Conservation (phyloP, 2,329 filamentous ascomycete genomes). For the Monosporascus sp. region DNA sequence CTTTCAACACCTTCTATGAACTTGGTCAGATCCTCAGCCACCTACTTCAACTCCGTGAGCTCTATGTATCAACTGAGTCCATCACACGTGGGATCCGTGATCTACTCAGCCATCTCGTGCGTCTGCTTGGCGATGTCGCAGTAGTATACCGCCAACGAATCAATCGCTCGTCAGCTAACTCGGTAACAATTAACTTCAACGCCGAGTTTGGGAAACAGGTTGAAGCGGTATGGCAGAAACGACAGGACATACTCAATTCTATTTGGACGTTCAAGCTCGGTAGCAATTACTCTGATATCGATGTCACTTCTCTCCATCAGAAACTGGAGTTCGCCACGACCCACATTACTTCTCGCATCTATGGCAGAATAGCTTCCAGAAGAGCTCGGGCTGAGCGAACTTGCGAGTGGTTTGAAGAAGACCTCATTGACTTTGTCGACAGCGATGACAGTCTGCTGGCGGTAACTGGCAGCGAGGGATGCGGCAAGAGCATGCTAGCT, state of each 20-base stretch:
- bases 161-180: conserved; percentile 20
- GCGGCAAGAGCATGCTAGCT: conserved; percentile 34
- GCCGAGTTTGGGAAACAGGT: conserved; percentile 30
- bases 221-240: conserved; percentile 28
- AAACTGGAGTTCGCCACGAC: conserved; percentile 26
- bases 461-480: conserved; percentile 29
- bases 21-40: conserved; percentile 32
- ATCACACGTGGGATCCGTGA: conserved; percentile 29
- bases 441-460: conserved; percentile 29
- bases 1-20: conserved; percentile 35
- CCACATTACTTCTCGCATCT: conserved; percentile 23
- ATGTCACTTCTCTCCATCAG: conserved; percentile 26
- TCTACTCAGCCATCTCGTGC: conserved; percentile 31
- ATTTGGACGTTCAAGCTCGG: conserved; percentile 33
- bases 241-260: conserved; percentile 27
- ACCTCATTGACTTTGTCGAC: conserved; percentile 30
- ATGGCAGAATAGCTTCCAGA: conserved; percentile 32
- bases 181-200: conserved; percentile 31
- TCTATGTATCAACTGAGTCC: conserved; percentile 27
- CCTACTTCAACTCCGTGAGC: conserved; percentile 30
- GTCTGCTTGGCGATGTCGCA: conserved; percentile 29
- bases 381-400: conserved; percentile 34
- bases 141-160: conserved; percentile 32
- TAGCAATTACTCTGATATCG: conserved; percentile 12
- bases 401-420: conserved; percentile 33